Base-by-base conservation (phyloP, 495 filamentous ascomycete genomes). In the Emericellopsis terricola region DNA sequence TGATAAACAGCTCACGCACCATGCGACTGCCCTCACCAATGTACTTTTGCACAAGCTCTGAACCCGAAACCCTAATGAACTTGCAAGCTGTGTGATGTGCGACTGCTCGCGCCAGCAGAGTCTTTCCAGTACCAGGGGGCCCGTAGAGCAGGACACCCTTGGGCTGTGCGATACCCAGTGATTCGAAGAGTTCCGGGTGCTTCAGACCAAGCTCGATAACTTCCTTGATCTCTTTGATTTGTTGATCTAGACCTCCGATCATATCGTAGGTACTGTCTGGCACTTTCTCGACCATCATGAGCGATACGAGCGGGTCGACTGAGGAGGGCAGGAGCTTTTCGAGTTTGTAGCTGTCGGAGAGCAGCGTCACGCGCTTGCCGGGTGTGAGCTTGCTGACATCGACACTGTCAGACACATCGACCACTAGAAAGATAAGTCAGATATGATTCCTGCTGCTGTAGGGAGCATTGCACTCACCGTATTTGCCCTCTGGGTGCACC, bases 271-370 rank as follows among this genome's bases (percentile, higher is more conserved):
- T 99, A 62, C 84, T 93, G 62, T 99, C 89, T 18, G 89, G 89
- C 17, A 99, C 89, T 61, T 99, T 99, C 57, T 99, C 89, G 29
- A 99, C 89, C 91, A 99, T 96, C 89, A 99, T 99, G 48, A 99
- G 82, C n/a, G 89, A 96, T 23, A 99, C 89, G 32, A 97, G 77
- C 19, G 89, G 89, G 51, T 97, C 89, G 48, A 97, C 87, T 36
- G 87, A 89, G 38, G 86, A 94, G 15, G 89, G 89, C 8, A 97
- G 75, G 65, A 94, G 92, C 63, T 91, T 92, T 55, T 94, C 87
- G 48, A 97, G 76, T 55, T 94, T 94, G 66, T 97, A 97, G 30
- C 78, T 78, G 55, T 97, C 89, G 36, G 82, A 92, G 14, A 97
- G 72, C 11, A 99, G 71, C 29, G 89, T 93, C 28, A 99, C 91